phyloP scores from a whole-genome alignment of 1,139 yeast genomes.

The Spathaspora sp. region DNA sequence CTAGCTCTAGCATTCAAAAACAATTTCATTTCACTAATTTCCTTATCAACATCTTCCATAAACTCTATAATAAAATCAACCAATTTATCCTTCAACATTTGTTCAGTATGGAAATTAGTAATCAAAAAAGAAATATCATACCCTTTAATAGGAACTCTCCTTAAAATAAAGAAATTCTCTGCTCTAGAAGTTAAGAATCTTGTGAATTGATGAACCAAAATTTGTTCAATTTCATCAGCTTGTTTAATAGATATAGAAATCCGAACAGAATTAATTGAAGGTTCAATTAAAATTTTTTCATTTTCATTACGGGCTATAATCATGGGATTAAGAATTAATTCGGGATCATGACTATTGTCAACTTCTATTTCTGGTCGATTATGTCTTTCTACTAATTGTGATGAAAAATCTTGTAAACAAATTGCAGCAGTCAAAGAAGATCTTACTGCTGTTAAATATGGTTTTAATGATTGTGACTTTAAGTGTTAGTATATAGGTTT shows the following conservation, averaged over 20 bases:
- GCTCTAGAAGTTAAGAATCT: slow-evolving; percentile 94
- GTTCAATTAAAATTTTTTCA: slow-evolving; percentile 89
- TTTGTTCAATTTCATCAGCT: slow-evolving; percentile 95
- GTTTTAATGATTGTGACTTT: slow-evolving; percentile 90
- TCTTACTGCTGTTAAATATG: slow-evolving; percentile 92
- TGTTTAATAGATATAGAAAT: slow-evolving; percentile 91
- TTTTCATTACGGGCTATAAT: slow-evolving; percentile 90
- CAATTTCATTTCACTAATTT: slow-evolving; percentile 96
- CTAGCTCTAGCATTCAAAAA: slow-evolving; percentile 97
- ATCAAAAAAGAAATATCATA: slow-evolving; percentile 91
- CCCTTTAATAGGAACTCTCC: slow-evolving; percentile 89
- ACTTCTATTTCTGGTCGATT: slow-evolving; percentile 96
- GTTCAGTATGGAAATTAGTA: slow-evolving; percentile 93
- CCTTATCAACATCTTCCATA: slow-evolving; percentile 99
- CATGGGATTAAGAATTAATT: slow-evolving; percentile 86
- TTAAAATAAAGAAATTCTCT: slow-evolving; percentile 84
- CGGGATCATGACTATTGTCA: slow-evolving; percentile 59
- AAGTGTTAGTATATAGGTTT: no score
- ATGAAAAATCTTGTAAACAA: slow-evolving; percentile 90
- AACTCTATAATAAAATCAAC: slow-evolving; percentile 96
- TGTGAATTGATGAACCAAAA: slow-evolving; percentile 90
- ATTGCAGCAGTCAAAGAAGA: slow-evolving; percentile 94
- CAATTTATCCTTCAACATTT: slow-evolving; percentile 91
- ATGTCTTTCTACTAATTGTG: slow-evolving; percentile 95
- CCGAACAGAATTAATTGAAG: slow-evolving; percentile 87